These are phyloP conservation scores for Oryza meyeriana DNA, from an alignment of 176 grass and related monocot genomes.

Conservation along the genomic window DNA sequence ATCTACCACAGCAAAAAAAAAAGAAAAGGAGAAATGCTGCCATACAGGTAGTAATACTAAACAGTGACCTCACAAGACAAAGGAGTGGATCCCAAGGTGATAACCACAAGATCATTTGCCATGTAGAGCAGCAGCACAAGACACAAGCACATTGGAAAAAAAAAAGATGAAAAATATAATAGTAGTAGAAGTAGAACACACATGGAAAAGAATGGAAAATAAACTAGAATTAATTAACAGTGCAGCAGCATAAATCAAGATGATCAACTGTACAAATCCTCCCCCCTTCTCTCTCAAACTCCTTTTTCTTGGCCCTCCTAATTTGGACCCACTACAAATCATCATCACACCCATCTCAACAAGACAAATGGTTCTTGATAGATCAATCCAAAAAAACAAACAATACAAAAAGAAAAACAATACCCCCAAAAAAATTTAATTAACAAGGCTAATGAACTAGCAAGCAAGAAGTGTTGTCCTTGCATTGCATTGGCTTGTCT, in stretches of 20 bases:
- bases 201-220: background rate
- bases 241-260: conserved; percentile 45
- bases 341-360: conserved; percentile 49
- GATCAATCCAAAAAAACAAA: conserved; percentile 41
- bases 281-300: conserved; percentile 20
- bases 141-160: background rate
- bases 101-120: background rate
- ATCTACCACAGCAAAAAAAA: background rate
- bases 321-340: conserved; percentile 48
- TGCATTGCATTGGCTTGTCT: conserved; percentile 37
- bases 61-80: background rate
- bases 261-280: conserved; percentile 48
- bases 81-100: background rate
- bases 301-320: conserved; percentile 30
- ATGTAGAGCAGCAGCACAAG: background rate
- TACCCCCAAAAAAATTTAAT: conserved; percentile 8
- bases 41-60: background rate
- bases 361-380: conserved; percentile 48
- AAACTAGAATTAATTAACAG: conserved; percentile 22
- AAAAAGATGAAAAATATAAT: background rate
- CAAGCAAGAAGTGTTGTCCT: conserved; percentile 44
- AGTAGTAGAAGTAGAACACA: background rate
- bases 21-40: background rate
- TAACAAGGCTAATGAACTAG: conserved; percentile 36
- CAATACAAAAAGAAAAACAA: background rate